A percentile compares a stretch with the other conserved stretches of the same genome.
phyloP scores from a whole-genome alignment of 208 protist species.

The Trypanosoma theileri region DNA sequence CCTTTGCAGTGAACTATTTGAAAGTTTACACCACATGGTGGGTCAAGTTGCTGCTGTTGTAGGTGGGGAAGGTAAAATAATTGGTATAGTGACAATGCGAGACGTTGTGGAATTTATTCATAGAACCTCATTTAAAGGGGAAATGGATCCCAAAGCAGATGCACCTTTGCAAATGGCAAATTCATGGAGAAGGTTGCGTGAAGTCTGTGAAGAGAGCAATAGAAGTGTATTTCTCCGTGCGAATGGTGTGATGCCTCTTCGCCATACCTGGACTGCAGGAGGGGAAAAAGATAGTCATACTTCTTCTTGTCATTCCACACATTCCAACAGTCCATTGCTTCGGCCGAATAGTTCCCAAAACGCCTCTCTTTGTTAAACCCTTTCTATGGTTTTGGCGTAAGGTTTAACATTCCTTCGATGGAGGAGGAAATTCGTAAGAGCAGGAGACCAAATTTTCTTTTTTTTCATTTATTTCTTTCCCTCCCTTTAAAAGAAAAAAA shows the following conservation, averaged over 20 bases:
- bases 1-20: slow-evolving; percentile 50
- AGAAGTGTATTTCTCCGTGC: not conserved
- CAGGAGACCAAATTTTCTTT: no score
- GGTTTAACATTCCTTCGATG: no score
- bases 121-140: slow-evolving; percentile 57
- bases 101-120: slow-evolving; percentile 59
- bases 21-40: slow-evolving; percentile 42
- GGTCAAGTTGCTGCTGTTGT: slow-evolving; percentile 42
- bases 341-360: not conserved
- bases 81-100: slow-evolving; percentile 56
- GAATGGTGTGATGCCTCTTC: not conserved
- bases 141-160: slow-evolving; percentile 51
- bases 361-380: not conserved
- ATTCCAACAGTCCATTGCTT: not conserved
- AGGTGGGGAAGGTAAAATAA: slow-evolving; percentile 30
- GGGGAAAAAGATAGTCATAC: not conserved
- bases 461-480: no score
- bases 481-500: no score
- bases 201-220: slow-evolving; percentile 30
- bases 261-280: no score
- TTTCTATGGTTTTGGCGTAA: no score
- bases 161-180: slow-evolving; percentile 51
- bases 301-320: not conserved
- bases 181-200: slow-evolving; percentile 50
- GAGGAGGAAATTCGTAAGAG: no score